Base-by-base conservation (phyloP, 768 basidiomycete species). In the Amanita rimosa region DNA sequence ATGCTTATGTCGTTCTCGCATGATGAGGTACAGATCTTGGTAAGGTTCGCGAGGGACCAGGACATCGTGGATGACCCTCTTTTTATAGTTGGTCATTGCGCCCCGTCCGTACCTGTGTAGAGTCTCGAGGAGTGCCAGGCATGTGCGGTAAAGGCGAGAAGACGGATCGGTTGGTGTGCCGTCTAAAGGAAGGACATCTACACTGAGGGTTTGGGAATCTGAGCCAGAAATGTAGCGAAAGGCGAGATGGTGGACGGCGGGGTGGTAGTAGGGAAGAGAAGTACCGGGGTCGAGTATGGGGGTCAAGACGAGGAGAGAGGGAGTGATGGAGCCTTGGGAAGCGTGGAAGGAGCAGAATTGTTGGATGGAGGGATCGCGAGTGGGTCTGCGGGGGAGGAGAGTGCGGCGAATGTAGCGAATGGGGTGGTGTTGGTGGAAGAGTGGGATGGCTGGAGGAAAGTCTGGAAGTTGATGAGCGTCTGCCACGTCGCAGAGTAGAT, bases 41-140 rank as follows among this genome's bases (percentile, higher is more conserved):
- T 94, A 97, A 1, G 63, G 57, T 49, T 91, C 87, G 14, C 86
- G 69, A 0, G 79, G 72, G 3, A 95, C 74, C 19, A 97, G 53
- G 26, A 77, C 71, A 62, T 98, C 95, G 57, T 97, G 95, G 2
- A 69, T 55, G 3, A 93, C 83, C 2, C 94, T 79, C 60, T 97
- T 97, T 64, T 79, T 75, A 67, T 95, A 97, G 48, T 85, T 78
- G 2, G 79, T 83, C 58, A 85, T 60, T 3, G 76, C 74, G 2
- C 94, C 93, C 79, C 82, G 88, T n/a, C 86, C 83, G 56, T 95
- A 88, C n/a, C 88, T 78, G 60, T 88, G 84, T 14, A 93, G 60
- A 1, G 85, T 80, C 52, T 92, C 88, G 9, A 96, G 73, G 19
- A 98, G 76, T 0, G 82, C 75, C 17, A 92, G 67, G 29, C 79